Percentiles rank a stretch among this genome's conserved stretches.
Evolutionary conservation across 2,329 filamentous ascomycete genomes (phyloP).

Genomic region (Cercospora canescens): DNA sequence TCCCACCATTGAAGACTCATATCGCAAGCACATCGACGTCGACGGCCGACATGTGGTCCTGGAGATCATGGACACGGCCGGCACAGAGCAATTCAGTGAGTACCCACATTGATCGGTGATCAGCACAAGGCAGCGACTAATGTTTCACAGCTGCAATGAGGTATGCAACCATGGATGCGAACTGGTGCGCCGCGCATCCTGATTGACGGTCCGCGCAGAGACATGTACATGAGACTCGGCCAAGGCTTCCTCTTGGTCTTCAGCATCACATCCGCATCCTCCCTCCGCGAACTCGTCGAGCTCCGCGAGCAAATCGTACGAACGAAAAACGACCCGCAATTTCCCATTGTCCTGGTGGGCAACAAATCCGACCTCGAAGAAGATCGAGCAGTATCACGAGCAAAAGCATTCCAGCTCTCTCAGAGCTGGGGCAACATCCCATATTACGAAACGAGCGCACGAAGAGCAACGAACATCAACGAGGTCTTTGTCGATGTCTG

Average conservation of each 20-base stretch:
- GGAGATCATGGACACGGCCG: conserved; percentile 89
- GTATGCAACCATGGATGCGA: conserved; percentile 8
- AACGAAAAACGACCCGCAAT: conserved; percentile 71
- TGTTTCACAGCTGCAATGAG: conserved; percentile 26
- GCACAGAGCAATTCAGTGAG: conserved; percentile 90
- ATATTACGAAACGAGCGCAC: conserved; percentile 87
- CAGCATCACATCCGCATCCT: conserved; percentile 82
- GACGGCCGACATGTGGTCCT: conserved; percentile 87
- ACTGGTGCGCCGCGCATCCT: background rate
- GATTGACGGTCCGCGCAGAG: conserved; percentile 43
- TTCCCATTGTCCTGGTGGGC: conserved; percentile 81
- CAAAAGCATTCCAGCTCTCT: conserved; percentile 79
- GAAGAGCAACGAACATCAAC: conserved; percentile 82
- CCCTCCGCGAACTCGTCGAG: conserved; percentile 77
- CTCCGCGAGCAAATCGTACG: conserved; percentile 87
- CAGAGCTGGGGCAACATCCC: conserved; percentile 83
- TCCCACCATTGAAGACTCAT: conserved; percentile 63
- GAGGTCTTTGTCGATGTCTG: conserved; percentile 67
- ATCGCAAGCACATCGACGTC: conserved; percentile 65
- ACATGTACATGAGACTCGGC: conserved; percentile 90
- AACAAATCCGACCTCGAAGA: conserved; percentile 92
- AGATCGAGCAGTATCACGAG: conserved; percentile 74
- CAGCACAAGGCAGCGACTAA: conserved; percentile 9
- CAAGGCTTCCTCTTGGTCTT: conserved; percentile 92
- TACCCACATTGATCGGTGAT: conserved; percentile 21